These are phyloP conservation scores for Knoxia roxburghii DNA, from an alignment of 257 asterid genomes.

Conservation along the genomic window DNA sequence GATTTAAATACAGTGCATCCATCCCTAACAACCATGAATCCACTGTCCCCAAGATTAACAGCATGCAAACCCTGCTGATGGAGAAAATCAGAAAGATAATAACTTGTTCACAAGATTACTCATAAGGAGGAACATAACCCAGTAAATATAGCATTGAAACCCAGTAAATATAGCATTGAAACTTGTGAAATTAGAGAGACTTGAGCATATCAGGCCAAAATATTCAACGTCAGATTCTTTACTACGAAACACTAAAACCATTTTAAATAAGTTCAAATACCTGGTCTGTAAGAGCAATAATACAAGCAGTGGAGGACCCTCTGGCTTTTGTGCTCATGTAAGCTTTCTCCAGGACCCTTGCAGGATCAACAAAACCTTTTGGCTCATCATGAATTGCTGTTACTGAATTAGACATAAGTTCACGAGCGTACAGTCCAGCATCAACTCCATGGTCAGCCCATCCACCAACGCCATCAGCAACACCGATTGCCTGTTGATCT, in stretches of 20 bases:
- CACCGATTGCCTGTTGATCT: slow-evolving; percentile 77
- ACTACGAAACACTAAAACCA: not conserved
- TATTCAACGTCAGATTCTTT: not conserved
- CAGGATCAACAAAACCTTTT: slow-evolving; percentile 74
- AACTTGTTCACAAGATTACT: not conserved
- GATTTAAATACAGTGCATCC: slow-evolving; percentile 81
- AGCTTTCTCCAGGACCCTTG: slow-evolving; percentile 86
- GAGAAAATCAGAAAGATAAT: not conserved
- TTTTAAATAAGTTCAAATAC: slow-evolving; percentile 23
- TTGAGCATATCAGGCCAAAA: not conserved
- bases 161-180: not conserved
- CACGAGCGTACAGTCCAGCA: slow-evolving; percentile 83
- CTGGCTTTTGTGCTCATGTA: slow-evolving; percentile 55
- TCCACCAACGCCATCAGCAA: slow-evolving; percentile 99
- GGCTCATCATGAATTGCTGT: slow-evolving; percentile 74
- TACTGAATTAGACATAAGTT: slow-evolving; percentile 81
- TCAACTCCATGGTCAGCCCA: slow-evolving; percentile 93
- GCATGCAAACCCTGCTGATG: slow-evolving; percentile 78
- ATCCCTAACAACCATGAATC: slow-evolving; percentile 87
- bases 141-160: too few relatives aligned
- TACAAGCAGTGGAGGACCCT: slow-evolving; percentile 97
- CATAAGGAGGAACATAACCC: not conserved
- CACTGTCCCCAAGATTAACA: slow-evolving; percentile 90
- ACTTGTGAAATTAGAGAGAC: not conserved
- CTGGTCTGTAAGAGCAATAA: slow-evolving; percentile 83